Conservation (phyloP, 257 asterid species). For the Solanum tacnaense region DNA sequence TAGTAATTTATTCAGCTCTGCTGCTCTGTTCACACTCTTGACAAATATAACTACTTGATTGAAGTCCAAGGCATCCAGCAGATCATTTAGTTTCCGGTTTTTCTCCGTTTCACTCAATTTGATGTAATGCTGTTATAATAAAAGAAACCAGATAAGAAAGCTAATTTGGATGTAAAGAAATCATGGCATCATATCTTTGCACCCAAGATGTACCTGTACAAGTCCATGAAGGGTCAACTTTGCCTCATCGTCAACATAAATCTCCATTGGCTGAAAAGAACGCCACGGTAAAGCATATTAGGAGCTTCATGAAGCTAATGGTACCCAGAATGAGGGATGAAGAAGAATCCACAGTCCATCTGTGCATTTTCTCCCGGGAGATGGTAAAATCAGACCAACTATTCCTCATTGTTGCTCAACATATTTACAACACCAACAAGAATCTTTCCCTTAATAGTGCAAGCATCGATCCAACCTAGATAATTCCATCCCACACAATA, state of each 20-base stretch:
- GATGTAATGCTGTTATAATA: constrained; percentile 72
- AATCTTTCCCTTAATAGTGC: not conserved
- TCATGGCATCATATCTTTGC: constrained; percentile 37
- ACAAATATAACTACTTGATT: constrained; percentile 90
- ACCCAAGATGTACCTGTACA: constrained; percentile 50
- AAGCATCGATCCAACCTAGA: not conserved
- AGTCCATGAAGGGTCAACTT: constrained; percentile 96
- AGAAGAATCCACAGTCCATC: constrained; percentile 31
- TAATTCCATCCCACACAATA: not conserved
- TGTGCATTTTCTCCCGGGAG: constrained; percentile 37
- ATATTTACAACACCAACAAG: constrained; percentile 1
- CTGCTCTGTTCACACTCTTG: constrained; percentile 83
- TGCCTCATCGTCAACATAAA: constrained; percentile 93
- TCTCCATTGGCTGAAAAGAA: constrained; percentile 96
- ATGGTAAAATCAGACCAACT: constrained; percentile 13
- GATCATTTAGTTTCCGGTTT: constrained; percentile 78
- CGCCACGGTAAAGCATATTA: constrained; percentile 75
- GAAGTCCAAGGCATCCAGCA: constrained; percentile 89
- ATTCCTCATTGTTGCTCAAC: constrained; percentile 10
- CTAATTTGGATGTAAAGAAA: not conserved
- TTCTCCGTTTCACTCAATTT: constrained; percentile 84
- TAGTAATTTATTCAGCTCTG: constrained; percentile 83
- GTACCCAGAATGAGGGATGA: constrained; percentile 46
- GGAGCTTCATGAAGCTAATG: constrained; percentile 54
- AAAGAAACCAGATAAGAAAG: not conserved